Evolutionary conservation across 2,329 filamentous ascomycete species (phyloP), one percentile per base, ranked within the genome.

Genomic region (Aureobasidium sp.): DNA sequence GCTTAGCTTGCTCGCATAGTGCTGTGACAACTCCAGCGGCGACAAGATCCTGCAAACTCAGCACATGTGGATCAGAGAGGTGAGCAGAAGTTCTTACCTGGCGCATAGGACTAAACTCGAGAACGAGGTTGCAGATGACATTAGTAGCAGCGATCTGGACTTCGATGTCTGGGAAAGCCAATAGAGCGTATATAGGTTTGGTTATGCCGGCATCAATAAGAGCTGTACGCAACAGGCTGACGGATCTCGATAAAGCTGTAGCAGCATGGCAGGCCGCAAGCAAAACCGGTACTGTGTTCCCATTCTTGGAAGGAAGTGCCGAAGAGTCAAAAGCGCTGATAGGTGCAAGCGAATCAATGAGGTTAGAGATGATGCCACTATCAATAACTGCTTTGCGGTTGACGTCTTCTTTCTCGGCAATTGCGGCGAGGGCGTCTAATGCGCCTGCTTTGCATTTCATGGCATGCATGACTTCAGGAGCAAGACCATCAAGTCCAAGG

Each of bases 91-190:
- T 78, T 73, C 93, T 90, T 42, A 54, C 50, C 72, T 91, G 86
- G 73, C 90, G 87, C 85, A 97, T 91, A 0, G 94, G 92, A 70
- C 92, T 97, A 68, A 95, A 90, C 65, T 96, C 90, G 50, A 91
- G 80, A 6, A 96, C 83, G 51, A 99, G 75, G 72, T 99, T 99
- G 68, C 87, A 91, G 42, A 95, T 83, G 7, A 88, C 87, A 39
- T 89, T 87, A 0, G 91, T 95, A 6, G 93, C 91, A 53, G 91
- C 91, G 70, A 94, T 87, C 70, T 92, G 88, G 5, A 97, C 86
- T 58, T 93, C 86, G 36, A 90, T 76, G 66, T 94, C 85, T 7
- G 82, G 80, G 72, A 94, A 88, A 62, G 81, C 85, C 65, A 97
- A 79, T 49, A 97, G 84, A 34, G 80, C 79, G 66, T 92, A 88